Evolutionary conservation across 352 stramenopile genomes (phyloP).

Genomic region (Globisporangium orthogonon): DNA sequence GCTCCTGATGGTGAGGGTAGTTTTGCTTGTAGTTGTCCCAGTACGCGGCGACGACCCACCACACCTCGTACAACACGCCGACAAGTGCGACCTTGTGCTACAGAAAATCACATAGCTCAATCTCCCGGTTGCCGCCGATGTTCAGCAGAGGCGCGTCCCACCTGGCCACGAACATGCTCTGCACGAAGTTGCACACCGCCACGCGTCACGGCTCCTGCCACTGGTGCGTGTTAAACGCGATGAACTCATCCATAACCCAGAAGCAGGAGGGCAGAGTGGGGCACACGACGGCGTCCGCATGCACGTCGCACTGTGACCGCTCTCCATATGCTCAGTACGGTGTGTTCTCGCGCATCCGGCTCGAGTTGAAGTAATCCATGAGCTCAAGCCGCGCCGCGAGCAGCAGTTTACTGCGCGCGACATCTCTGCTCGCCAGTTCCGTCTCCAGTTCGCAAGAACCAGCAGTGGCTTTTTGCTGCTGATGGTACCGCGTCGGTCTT

Average conservation of each 20-base stretch:
- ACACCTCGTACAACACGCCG: conserved; percentile 52
- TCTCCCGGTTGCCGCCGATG: conserved; percentile 6
- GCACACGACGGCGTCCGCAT: conserved; percentile 23
- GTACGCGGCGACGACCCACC: conserved; percentile 47
- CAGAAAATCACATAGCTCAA: conserved; percentile 32
- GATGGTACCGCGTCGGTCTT: background rate
- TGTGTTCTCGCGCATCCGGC: conserved; percentile 55
- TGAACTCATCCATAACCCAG: conserved; percentile 69
- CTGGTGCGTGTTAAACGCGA: conserved; percentile 29
- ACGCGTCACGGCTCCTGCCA: conserved; percentile 32
- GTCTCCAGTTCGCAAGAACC: background rate
- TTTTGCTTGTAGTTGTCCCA: conserved; percentile 57
- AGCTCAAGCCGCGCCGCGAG: conserved; percentile 20
- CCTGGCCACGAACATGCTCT: conserved; percentile 42
- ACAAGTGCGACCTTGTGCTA: conserved; percentile 19
- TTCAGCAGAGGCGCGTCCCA: conserved; percentile 39
- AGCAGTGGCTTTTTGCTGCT: background rate
- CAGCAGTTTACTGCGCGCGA: conserved; percentile 10
- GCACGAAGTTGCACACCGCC: conserved; percentile 41
- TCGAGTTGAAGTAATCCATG: conserved; percentile 59
- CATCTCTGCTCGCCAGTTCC: conserved; percentile 22
- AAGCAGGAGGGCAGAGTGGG: conserved; percentile 74
- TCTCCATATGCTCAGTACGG: conserved; percentile 52
- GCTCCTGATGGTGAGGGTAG: conserved; percentile 57
- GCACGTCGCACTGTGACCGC: conserved; percentile 33